Base-by-base conservation (phyloP, 2,329 filamentous ascomycete genomes). In the Claviceps cyperi region DNA sequence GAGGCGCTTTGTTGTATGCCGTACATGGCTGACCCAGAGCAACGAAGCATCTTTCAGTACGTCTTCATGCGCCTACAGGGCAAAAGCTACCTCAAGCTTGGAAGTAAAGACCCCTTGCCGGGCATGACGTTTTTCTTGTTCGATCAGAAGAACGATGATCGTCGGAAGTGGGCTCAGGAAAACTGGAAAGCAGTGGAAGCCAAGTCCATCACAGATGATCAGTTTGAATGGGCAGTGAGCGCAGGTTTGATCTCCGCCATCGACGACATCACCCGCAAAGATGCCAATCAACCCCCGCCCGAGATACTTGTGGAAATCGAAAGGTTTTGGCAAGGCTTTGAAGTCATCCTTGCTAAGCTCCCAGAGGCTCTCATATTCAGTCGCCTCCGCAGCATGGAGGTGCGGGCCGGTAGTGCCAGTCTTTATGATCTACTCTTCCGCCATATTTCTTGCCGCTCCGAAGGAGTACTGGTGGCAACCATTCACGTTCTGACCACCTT, bases 211-310 rank as follows among this genome's bases (percentile, higher is more conserved):
- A 80, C 82, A 1, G 71, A 76, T 9, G 74, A 80, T 37, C 85
- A 92, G 55, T 97, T 95, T 62, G 86, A 95, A 43, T 94, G 86
- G 83, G 86, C 86, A 11, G 80, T 96, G 40, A 81, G 82, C 54
- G 83, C 86, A 53, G 81, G 83, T 36, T 71, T 97, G 17, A 69
- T 81, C 38, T 71, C 76, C 50, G 81, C 81, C 7, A 80, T 95
- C 52, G 69, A 75, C 47, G 72, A 76, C 28, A 80, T 84, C 2
- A 76, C 77, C 41, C 60, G 58, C 52, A 74, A 71, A 50, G 76
- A 76, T 43, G 51, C 62, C 17, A 47, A 48, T 1, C 57, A 61
- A 17, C 56, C 59, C 1, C 59, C 55, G 21, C 64, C 71, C 15
- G 63, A 66, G 48, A 59, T 66, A 44, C 59, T 61, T 61, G 53